Percentiles rank a stretch among this genome's conserved stretches.
phyloP scores from a whole-genome alignment of 148 eudicot species.

The Rhododendron griersonianum region DNA sequence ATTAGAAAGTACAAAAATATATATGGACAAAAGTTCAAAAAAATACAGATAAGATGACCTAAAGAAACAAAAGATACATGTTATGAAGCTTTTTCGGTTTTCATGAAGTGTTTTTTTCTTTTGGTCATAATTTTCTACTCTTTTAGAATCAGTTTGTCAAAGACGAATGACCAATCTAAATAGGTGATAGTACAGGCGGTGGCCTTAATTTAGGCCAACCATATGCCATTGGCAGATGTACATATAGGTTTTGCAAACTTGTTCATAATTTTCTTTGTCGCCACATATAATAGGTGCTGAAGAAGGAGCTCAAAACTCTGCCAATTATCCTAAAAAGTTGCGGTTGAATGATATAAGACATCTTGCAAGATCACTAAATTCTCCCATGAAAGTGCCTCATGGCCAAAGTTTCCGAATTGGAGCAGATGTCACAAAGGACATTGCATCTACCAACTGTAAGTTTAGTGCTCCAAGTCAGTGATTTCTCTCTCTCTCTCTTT shows the following conservation, averaged over 20 bases:
- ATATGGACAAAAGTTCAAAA: neutral
- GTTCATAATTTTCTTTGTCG: neutral
- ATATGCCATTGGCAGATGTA: neutral
- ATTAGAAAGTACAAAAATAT: neutral
- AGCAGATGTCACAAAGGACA: neutral
- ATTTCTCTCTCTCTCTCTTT: neutral
- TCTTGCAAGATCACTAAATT: conserved; percentile 30
- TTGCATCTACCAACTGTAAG: conserved; percentile 24
- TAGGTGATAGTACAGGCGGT: neutral
- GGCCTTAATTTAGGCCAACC: neutral
- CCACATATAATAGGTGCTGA: conserved; percentile 5
- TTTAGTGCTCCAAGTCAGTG: neutral
- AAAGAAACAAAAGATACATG: neutral
- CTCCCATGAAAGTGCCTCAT: neutral
- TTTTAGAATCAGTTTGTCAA: neutral
- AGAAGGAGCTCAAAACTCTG: conserved; percentile 7
- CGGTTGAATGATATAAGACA: conserved; percentile 36
- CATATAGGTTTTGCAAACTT: neutral
- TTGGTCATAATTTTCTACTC: neutral
- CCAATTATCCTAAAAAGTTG: conserved; percentile 21
- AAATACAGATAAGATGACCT: neutral
- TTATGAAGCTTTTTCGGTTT: neutral
- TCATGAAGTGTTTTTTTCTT: neutral
- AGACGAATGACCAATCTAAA: neutral
- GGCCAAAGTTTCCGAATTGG: conserved; percentile 10